Evolutionary conservation across 345 rosid species (phyloP).

Genomic region (Dovyalis caffra): DNA sequence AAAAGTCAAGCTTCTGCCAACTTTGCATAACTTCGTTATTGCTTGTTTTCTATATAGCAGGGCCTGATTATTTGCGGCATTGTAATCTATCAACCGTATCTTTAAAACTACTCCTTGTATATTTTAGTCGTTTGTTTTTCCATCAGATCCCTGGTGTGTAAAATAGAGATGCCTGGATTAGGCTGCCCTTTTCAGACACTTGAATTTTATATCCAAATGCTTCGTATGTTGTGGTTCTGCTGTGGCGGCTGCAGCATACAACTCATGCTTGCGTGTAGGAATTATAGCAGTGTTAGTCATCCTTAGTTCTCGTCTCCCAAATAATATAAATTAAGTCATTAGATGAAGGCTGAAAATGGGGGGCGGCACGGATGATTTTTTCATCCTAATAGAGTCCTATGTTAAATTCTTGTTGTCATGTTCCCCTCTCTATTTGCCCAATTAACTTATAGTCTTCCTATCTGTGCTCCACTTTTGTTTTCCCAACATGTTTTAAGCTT

Average conservation of each 20-base stretch:
- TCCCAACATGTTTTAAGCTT: conserved; percentile 6
- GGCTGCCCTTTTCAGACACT: background rate
- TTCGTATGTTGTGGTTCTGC: background rate
- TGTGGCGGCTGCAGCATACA: background rate
- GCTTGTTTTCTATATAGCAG: background rate
- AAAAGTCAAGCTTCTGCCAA: background rate
- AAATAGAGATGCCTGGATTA: background rate
- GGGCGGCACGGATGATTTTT: background rate
- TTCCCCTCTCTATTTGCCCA: background rate
- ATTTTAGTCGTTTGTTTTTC: background rate
- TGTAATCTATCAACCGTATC: background rate
- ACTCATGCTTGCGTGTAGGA: background rate
- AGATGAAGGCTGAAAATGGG: conserved; percentile 5
- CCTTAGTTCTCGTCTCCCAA: background rate
- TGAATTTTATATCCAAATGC: background rate
- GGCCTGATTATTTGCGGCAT: too few species aligned
- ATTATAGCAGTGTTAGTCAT: background rate
- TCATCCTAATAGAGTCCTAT: background rate
- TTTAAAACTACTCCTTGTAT: too few species aligned
- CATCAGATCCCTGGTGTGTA: background rate
- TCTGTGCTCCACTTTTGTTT: conserved; percentile 4
- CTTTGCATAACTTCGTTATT: background rate
- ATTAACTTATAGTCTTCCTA: background rate
- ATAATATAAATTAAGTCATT: background rate
- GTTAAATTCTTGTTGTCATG: background rate